Conservation (phyloP, 2,329 filamentous ascomycete genomes). For the Fusarium sp. region DNA sequence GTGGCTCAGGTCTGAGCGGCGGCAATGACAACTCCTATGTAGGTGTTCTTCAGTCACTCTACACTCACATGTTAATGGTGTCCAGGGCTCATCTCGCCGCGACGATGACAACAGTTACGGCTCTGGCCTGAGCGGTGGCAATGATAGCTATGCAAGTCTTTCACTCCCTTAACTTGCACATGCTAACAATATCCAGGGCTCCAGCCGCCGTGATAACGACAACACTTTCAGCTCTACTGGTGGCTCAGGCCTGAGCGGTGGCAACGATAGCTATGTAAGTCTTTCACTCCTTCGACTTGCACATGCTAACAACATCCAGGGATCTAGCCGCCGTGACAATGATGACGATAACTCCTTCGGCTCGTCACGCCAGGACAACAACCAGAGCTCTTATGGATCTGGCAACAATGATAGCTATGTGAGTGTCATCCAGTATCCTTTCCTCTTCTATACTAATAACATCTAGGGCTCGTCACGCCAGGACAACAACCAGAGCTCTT, state of each 20-base stretch:
- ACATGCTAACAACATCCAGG: too few relatives aligned
- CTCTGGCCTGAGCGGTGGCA: background rate
- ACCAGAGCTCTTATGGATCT: background rate
- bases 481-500: background rate
- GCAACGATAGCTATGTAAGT: constrained; percentile 22
- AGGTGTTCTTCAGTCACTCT: background rate
- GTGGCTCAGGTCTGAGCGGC: constrained; percentile 15
- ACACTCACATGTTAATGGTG: too few relatives aligned
- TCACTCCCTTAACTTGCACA: too few relatives aligned
- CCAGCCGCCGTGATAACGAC: constrained; percentile 6
- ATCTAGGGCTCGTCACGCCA: too few relatives aligned
- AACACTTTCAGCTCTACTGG: constrained; percentile 13
- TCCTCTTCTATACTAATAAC: too few relatives aligned
- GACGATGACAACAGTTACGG: constrained; percentile 17
- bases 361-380: background rate
- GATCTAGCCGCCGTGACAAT: background rate
- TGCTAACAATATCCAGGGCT: too few relatives aligned
- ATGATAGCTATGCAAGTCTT: constrained; percentile 5
- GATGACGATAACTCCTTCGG: too few relatives aligned
- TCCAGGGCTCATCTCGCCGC: constrained; percentile 26
- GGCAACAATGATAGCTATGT: too few relatives aligned
- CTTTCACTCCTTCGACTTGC: too few relatives aligned
- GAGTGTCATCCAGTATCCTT: too few relatives aligned
- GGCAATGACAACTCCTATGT: constrained; percentile 22
- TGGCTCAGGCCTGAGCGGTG: constrained; percentile 15